Percentiles rank a stretch among this genome's conserved stretches.
phyloP scores from a whole-genome alignment of 2,329 filamentous ascomycete genomes.

The Diaporthe sp. region DNA sequence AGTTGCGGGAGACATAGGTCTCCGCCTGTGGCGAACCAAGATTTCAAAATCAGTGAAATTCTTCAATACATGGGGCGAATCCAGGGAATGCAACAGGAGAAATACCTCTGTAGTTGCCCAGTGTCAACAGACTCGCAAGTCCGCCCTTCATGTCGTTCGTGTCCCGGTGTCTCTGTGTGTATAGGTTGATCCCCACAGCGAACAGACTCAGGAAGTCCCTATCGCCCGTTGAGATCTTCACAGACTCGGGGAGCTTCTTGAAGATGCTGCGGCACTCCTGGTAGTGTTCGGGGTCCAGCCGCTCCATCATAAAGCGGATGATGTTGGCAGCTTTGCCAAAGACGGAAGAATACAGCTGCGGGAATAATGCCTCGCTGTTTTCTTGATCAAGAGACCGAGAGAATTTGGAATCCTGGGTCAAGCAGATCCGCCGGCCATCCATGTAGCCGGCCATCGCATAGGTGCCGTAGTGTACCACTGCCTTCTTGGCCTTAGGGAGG shows the following conservation, averaged over 20 bases:
- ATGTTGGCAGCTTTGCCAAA: slow-evolving; percentile 30
- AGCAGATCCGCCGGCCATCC: slow-evolving; percentile 25
- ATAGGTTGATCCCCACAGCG: slow-evolving; percentile 41
- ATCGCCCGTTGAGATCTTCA: slow-evolving; percentile 9
- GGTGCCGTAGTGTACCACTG: slow-evolving; percentile 43
- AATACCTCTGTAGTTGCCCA: slow-evolving; percentile 40
- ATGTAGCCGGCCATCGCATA: slow-evolving; percentile 37
- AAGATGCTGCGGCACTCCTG: slow-evolving; percentile 26
- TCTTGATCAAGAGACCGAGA: slow-evolving; percentile 17
- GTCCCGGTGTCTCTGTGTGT: slow-evolving; percentile 41
- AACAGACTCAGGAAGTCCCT: slow-evolving; percentile 41
- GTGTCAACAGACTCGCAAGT: slow-evolving; percentile 33
- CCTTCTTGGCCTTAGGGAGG: slow-evolving; percentile 43
- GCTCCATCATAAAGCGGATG: slow-evolving; percentile 38
- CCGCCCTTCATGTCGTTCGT: slow-evolving; percentile 38
- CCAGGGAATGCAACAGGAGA: background rate
- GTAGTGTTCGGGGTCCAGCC: slow-evolving; percentile 34
- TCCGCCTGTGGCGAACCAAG: background rate
- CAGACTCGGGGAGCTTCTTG: slow-evolving; percentile 6
- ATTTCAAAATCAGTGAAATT: background rate
- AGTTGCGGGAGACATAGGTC: slow-evolving; percentile 43
- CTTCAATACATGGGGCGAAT: too few relatives aligned
- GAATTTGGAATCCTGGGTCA: slow-evolving; percentile 38
- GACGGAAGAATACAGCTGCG: slow-evolving; percentile 20
- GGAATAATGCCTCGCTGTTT: slow-evolving; percentile 26